Base-by-base conservation (phyloP, 768 basidiomycete species). In the Kwoniella bestiolae region DNA sequence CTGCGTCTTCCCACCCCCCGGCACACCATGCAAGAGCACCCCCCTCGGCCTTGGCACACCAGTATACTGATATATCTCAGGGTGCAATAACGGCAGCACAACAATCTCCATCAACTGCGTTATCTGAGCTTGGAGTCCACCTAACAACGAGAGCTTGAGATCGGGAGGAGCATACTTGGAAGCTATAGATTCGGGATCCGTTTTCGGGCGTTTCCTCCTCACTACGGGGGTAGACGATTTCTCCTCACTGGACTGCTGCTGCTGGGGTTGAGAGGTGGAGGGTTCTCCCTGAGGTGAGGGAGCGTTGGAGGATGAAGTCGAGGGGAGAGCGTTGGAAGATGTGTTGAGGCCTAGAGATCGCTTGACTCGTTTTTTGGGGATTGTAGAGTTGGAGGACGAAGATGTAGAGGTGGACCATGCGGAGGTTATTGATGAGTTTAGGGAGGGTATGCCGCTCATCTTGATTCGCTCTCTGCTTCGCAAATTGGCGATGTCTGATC, bases 71-170 rank as follows among this genome's bases (percentile, higher is more conserved):
- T 97, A 98, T 6, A 99, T 88, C 79, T 99, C 96, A 0, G 96
- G 96, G 82, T 97, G 94, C 57, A 89, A 88, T 1, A 99, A 82
- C 0, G 96, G 96, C 87, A 98, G 90, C 1, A 91, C 93, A 14
- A 98, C 93, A n/a, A 95, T 88, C 75, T 97, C 94, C 38, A 96
- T 86, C 84, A 98, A 87, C 80, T 94, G 94, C 78, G 95, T 93
- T 16, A 97, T 85, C 68, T 90, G 94, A 14, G 84, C 74, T 62
- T 91, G 89, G 4, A 97, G 86, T 8, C 95, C 96, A 14, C 94
- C 96, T 0, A 98, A 85, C 71, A 93, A 90, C 1, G 91, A 87
- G 3, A 98, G 83, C 8, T 91, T 86, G 0, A 90, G 86, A 1
- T 86, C 79, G 0, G 94, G 93, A 0, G 93, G 90, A 1, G 86